Evolutionary conservation across 83 land plant species (phyloP), one percentile per base, ranked within the genome.

Genomic region (Diphasiastrum complanatum): DNA sequence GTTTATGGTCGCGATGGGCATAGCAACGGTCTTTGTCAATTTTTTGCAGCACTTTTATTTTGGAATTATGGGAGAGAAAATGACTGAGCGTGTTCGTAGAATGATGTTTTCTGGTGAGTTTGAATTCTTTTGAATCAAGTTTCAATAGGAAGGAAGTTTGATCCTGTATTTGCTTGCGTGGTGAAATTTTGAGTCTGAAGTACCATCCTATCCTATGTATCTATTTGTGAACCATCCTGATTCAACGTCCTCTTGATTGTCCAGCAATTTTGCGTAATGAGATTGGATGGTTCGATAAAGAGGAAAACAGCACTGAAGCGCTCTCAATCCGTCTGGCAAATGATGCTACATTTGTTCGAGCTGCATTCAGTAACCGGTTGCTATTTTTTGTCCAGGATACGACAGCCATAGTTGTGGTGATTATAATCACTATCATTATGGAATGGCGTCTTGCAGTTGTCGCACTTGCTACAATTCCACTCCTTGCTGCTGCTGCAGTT

Each of bases 331-430:
- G 84, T 11, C 65, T 93, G 78, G 99, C 96, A 37, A 93, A 85
- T 79, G 99, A 93, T 89, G 99, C 99, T 38, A 93, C 99, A 11
- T 89, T 85, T 84, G 99, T 93, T 53, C 81, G 99, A 68, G 99
- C 99, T 66, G 84, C 99, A 20, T 93, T 93, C 73, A 93, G 99
- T 78, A 93, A 93, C 63, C 74, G 99, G 1, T 78, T 93, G 64
- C 89, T 96, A 18, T 82, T 93, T 35, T 74, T 93, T 36, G 84
- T 93, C 43, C 99, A 93, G 67, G 96, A 93, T 55, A 69, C 73
- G 63, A 72, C 96, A 49, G 91, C 99, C 47, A 72, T 89, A 22
- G 46, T 85, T 64, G 92, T 89, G n/a, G 89, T 92, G 37, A 47
- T 93, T 66, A 71, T 82, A 31, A 72, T 93, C 47, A 95, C 89